Conservation (phyloP, 1,139 yeast genomes). For the Petasospora rhodanensis region DNA sequence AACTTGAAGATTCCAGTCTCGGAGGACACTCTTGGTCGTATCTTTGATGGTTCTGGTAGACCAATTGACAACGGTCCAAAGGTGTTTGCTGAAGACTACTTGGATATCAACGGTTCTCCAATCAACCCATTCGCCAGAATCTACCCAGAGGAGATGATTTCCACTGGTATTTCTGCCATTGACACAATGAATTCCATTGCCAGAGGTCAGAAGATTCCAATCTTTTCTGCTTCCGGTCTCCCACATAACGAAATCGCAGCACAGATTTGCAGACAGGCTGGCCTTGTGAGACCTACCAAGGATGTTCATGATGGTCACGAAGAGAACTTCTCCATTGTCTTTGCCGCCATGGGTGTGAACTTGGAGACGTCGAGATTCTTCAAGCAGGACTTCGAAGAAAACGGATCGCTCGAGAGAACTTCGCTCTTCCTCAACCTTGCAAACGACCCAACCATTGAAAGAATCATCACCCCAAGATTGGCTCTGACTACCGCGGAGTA, state of each 20-base stretch:
- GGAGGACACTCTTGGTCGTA: slow-evolving; percentile 96
- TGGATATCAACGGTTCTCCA: slow-evolving; percentile 98
- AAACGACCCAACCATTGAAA: slow-evolving; percentile 98
- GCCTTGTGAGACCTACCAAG: slow-evolving; percentile 97
- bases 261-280: slow-evolving; percentile 99
- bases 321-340: slow-evolving; percentile 97
- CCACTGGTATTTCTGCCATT: slow-evolving; percentile 97
- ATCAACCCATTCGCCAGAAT: slow-evolving; percentile 97
- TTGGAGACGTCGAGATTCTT: slow-evolving; percentile 88
- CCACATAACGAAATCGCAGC: slow-evolving; percentile 99
- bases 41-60: slow-evolving; percentile 98
- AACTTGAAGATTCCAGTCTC: slow-evolving; percentile 90
- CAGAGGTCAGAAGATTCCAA: slow-evolving; percentile 98
- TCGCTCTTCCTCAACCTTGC: slow-evolving; percentile 95
- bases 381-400: slow-evolving; percentile 99
- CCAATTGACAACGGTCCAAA: slow-evolving; percentile 98
- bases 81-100: slow-evolving; percentile 95
- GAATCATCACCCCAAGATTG: slow-evolving; percentile 97
- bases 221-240: slow-evolving; percentile 97
- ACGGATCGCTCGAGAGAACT: slow-evolving; percentile 97
- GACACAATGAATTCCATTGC: slow-evolving; percentile 99
- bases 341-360: slow-evolving; percentile 98
- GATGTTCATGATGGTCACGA: slow-evolving; percentile 99
- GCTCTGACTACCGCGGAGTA: slow-evolving; percentile 99
- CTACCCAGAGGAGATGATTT: slow-evolving; percentile 99